A percentile compares a stretch with the other conserved stretches of the same genome.
These are phyloP conservation scores for Metschnikowia cubensis DNA, from an alignment of 805 yeast species.

Conservation along the genomic window DNA sequence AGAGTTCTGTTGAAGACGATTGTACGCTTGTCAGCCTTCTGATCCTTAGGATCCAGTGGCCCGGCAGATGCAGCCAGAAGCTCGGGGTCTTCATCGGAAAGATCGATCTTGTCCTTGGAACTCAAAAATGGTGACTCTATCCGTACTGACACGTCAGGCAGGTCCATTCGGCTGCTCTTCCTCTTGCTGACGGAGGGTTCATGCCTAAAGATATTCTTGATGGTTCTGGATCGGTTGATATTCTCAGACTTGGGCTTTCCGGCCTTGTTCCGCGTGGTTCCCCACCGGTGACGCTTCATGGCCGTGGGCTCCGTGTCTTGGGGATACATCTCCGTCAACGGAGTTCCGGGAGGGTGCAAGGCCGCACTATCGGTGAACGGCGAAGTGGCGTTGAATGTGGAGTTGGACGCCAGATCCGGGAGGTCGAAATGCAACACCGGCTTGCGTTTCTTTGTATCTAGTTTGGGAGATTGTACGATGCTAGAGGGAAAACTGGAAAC, in stretches of 20 bases:
- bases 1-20: constrained; percentile 49
- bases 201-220: constrained; percentile 39
- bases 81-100: constrained; percentile 20
- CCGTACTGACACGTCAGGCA: constrained; percentile 9
- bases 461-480: constrained; percentile 19
- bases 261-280: constrained; percentile 73
- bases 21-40: constrained; percentile 14
- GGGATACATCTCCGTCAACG: constrained; percentile 11
- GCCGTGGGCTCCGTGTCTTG: constrained; percentile 29
- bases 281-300: constrained; percentile 87
- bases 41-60: constrained; percentile 28
- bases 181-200: constrained; percentile 15
- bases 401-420: constrained; percentile 16
- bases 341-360: constrained; percentile 11
- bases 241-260: constrained; percentile 55
- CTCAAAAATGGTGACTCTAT: not conserved
- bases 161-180: constrained; percentile 6
- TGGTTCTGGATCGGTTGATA: constrained; percentile 56
- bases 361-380: constrained; percentile 28
- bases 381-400: constrained; percentile 16
- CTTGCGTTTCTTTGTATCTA: constrained; percentile 15
- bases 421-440: constrained; percentile 30
- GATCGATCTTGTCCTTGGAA: constrained; percentile 5
- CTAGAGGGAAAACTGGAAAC: constrained; percentile 6
- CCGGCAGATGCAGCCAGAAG: not conserved